Percentiles rank a stretch among this genome's conserved stretches.
Evolutionary conservation across 495 filamentous ascomycete genomes (phyloP).

Genomic region (Bacidia gigantensis): DNA sequence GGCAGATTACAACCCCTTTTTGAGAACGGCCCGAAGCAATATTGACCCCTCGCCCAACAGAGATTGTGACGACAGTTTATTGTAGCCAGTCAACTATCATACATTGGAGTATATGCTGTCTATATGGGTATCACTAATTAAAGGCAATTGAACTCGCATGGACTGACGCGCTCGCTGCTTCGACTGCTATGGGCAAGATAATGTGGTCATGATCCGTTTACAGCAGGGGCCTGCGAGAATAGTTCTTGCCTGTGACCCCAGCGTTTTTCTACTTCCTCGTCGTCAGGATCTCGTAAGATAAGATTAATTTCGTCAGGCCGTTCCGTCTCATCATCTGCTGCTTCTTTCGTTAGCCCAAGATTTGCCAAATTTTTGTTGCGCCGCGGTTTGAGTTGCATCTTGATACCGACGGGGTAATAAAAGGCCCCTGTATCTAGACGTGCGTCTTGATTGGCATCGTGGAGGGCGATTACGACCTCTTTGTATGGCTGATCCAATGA

Average conservation of each 20-base stretch:
- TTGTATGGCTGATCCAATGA: slow-evolving; percentile 37
- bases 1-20: no score
- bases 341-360: slow-evolving; percentile 28
- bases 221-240: not conserved
- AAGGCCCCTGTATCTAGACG: slow-evolving; percentile 51
- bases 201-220: not conserved
- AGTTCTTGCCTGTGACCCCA: slow-evolving; percentile 25
- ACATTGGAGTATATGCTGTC: no score
- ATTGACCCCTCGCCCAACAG: no score
- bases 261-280: slow-evolving; percentile 38
- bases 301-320: slow-evolving; percentile 44
- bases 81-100: no score
- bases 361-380: slow-evolving; percentile 38
- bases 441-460: slow-evolving; percentile 48
- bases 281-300: slow-evolving; percentile 37
- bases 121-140: slow-evolving; percentile 2
- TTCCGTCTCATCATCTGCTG: slow-evolving; percentile 32
- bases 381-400: slow-evolving; percentile 44
- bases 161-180: no score
- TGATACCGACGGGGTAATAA: slow-evolving; percentile 79
- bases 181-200: no score
- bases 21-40: no score
- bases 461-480: slow-evolving; percentile 47
- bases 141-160: no score
- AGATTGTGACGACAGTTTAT: no score